These are phyloP conservation scores for Diatrype stigma DNA, from an alignment of 2,329 filamentous ascomycete species.

Conservation along the genomic window DNA sequence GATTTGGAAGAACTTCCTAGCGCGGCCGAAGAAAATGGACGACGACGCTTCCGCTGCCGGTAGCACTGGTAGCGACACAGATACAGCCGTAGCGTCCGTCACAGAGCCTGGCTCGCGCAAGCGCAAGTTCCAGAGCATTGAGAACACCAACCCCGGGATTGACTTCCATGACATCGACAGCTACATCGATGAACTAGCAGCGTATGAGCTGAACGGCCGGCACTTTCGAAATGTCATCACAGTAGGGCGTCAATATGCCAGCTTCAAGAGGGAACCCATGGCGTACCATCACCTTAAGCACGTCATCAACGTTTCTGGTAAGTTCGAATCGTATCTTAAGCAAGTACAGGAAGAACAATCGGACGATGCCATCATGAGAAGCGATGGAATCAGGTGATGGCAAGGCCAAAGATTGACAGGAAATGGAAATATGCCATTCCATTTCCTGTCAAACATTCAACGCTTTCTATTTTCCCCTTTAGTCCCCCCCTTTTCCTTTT, in stretches of 20 bases:
- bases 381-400: no score
- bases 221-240: background rate
- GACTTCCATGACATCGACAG: background rate
- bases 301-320: background rate
- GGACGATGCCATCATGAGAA: no score
- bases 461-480: no score
- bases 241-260: background rate
- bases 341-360: background rate
- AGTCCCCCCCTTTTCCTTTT: no score
- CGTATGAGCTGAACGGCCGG: background rate
- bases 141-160: background rate
- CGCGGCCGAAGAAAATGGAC: slow-evolving; percentile 1
- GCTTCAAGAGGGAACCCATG: slow-evolving; percentile 1
- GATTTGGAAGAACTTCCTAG: slow-evolving; percentile 17
- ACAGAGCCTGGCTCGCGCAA: no score
- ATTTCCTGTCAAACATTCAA: no score
- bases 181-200: background rate
- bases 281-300: background rate
- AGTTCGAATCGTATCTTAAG: background rate
- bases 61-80: no score
- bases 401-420: no score
- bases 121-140: no score
- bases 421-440: no score
- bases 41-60: no score
- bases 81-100: no score